Conservation (phyloP, 805 yeast species). For the Saccharomycopsis javanensis region DNA sequence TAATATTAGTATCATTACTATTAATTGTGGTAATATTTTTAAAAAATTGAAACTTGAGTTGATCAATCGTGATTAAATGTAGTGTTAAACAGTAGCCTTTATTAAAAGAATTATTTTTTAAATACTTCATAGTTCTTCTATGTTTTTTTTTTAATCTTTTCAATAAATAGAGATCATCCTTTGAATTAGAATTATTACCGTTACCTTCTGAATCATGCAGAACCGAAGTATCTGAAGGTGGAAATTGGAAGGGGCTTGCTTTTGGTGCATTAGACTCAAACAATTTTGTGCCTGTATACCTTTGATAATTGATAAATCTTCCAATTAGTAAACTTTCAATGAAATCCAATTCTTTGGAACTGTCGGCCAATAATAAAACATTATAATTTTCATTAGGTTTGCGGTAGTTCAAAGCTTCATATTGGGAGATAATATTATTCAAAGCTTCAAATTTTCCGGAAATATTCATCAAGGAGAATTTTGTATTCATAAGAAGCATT, state of each 20-base stretch:
- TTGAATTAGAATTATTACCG: background rate
- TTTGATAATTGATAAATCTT: conserved; percentile 48
- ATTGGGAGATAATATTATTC: conserved; percentile 37
- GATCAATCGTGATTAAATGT: conserved; percentile 15
- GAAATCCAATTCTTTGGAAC: conserved; percentile 62
- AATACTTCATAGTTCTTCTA: conserved; percentile 6
- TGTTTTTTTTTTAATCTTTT: conserved; percentile 11
- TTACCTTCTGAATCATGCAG: background rate
- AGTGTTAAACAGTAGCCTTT: conserved; percentile 16
- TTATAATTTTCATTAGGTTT: conserved; percentile 23
- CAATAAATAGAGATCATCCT: conserved; percentile 17
- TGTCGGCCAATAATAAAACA: conserved; percentile 44
- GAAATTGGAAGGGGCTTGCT: background rate
- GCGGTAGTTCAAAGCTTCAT: conserved; percentile 23
- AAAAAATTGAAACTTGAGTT: conserved; percentile 18
- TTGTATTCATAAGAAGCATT: conserved; percentile 54
- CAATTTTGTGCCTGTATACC: conserved; percentile 58
- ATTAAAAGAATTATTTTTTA: conserved; percentile 2
- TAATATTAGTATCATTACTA: background rate
- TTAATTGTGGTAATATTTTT: background rate
- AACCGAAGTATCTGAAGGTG: background rate
- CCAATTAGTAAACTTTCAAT: conserved; percentile 76
- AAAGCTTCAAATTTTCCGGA: conserved; percentile 53
- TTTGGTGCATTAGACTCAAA: conserved; percentile 28
- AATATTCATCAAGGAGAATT: conserved; percentile 39